Evolutionary conservation across 2,329 filamentous ascomycete genomes (phyloP), one percentile per base, ranked within the genome.

Genomic region (Byssothecium circinans): DNA sequence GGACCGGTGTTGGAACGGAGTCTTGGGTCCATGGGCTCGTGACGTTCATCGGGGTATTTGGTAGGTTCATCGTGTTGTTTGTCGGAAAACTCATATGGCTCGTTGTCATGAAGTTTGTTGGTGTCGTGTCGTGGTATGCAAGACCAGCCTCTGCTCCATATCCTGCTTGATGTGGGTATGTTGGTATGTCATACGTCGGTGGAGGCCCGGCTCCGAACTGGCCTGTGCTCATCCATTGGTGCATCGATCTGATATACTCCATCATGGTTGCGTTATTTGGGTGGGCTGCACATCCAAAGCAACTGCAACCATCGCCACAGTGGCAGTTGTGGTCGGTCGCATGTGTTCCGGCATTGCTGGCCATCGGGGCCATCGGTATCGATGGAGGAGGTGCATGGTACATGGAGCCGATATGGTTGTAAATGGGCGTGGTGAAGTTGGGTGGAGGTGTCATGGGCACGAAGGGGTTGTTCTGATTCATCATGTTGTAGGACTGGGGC

Each of bases 271-370:
- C 76, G 56, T 88, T 88, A 60, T 84, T 86, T 11, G 85, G 83
- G 63, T 88, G 85, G 2, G 81, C 81, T 4, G 83, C 77, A 62
- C 86, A 89, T 10, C 84, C 85, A 29, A 88, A 73, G 61, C 86
- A 89, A 55, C 84, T 78, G 55, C 86, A 89, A 22, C 74, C 74
- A 44, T 85, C 81, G 17, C 86, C 86, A 60, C 86, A 89, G 39
- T 75, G 75, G 58, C 86, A 89, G 19, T 75, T 73, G 52, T 81
- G 76, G 32, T 68, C 70, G 2, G 56, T 33, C 15, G 41, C 29
- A 17, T 33, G 29, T 41, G 15, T 35, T n/a, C 18, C 22, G 58
- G 43, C 64, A 71, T 58, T 53, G 19, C 57, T 52, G 22, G 54
- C 45, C 35, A 62, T 55, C 10, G 61, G 37, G 40, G 45, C 55